phyloP scores from a whole-genome alignment of 176 grass and related monocot genomes.

The Metroxylon sagu region DNA sequence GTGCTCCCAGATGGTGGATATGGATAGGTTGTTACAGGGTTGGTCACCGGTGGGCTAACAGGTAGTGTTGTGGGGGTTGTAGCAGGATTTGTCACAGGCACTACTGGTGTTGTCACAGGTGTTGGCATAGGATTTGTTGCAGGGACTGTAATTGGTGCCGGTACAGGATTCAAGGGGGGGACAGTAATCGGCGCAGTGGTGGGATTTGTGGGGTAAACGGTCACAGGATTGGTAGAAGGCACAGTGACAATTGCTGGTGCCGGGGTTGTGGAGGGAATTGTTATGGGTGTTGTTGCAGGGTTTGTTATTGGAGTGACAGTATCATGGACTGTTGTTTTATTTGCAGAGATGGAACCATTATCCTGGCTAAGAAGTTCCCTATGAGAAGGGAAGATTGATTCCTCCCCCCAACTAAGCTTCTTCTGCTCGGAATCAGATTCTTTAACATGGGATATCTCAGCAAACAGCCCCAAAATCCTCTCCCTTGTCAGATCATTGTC shows the following conservation, averaged over 20 bases:
- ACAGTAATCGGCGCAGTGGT: slow-evolving; percentile 39
- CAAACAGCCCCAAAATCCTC: slow-evolving; percentile 19
- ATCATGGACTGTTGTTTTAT: slow-evolving; percentile 34
- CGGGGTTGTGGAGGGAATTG: slow-evolving; percentile 56
- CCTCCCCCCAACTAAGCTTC: not conserved
- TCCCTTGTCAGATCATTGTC: slow-evolving; percentile 9
- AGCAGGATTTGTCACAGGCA: slow-evolving; percentile 49
- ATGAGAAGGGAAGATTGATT: slow-evolving; percentile 8
- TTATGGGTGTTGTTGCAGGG: slow-evolving; percentile 35
- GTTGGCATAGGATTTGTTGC: slow-evolving; percentile 30
- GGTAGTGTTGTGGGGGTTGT: slow-evolving; percentile 52
- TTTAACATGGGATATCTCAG: slow-evolving; percentile 11
- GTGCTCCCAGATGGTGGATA: slow-evolving; percentile 33
- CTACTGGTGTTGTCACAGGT: slow-evolving; percentile 30
- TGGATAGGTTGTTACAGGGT: slow-evolving; percentile 59
- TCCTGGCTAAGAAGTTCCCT: slow-evolving; percentile 12
- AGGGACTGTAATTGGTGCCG: slow-evolving; percentile 44
- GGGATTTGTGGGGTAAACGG: slow-evolving; percentile 25
- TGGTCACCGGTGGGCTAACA: slow-evolving; percentile 44
- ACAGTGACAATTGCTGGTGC: slow-evolving; percentile 29
- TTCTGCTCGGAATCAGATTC: not conserved
- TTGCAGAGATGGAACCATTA: slow-evolving; percentile 14
- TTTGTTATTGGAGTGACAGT: slow-evolving; percentile 39
- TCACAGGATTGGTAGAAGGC: slow-evolving; percentile 31
- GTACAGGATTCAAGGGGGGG: slow-evolving; percentile 56